Conservation (phyloP, 768 basidiomycete species). For the Lactarius tabidus region DNA sequence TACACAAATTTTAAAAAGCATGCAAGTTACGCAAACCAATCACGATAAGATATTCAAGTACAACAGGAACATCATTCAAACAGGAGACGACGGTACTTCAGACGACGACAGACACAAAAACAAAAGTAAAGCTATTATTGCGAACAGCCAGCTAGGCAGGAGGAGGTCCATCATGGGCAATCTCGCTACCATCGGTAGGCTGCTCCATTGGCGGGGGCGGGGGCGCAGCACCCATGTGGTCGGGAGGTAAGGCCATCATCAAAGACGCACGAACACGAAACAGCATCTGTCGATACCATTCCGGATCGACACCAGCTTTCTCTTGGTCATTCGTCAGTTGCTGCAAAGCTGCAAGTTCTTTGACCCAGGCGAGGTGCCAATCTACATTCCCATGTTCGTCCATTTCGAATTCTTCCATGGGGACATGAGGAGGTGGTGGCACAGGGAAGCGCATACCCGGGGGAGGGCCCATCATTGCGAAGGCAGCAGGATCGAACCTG, state of each 20-base stretch:
- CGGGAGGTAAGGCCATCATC: slow-evolving; percentile 42
- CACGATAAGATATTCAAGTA: slow-evolving; percentile 1
- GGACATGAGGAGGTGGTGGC: slow-evolving; percentile 54
- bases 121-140: background rate
- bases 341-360: slow-evolving; percentile 72
- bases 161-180: slow-evolving; percentile 22
- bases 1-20: background rate
- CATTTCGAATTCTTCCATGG: slow-evolving; percentile 62
- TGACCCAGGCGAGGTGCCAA: slow-evolving; percentile 77
- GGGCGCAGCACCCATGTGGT: slow-evolving; percentile 17
- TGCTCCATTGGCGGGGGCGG: slow-evolving; percentile 24
- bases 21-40: background rate
- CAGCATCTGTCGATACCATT: slow-evolving; percentile 86
- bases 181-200: slow-evolving; percentile 19
- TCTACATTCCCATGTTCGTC: slow-evolving; percentile 78
- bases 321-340: slow-evolving; percentile 79
- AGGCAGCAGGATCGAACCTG: slow-evolving; percentile 66
- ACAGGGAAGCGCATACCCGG: slow-evolving; percentile 61
- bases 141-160: slow-evolving; percentile 18
- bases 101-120: background rate
- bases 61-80: slow-evolving; percentile 4
- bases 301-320: slow-evolving; percentile 72
- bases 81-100: background rate
- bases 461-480: slow-evolving; percentile 51
- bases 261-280: slow-evolving; percentile 71